Conservation (phyloP, 2,329 filamentous ascomycete genomes). For the Monosporascus sp. region DNA sequence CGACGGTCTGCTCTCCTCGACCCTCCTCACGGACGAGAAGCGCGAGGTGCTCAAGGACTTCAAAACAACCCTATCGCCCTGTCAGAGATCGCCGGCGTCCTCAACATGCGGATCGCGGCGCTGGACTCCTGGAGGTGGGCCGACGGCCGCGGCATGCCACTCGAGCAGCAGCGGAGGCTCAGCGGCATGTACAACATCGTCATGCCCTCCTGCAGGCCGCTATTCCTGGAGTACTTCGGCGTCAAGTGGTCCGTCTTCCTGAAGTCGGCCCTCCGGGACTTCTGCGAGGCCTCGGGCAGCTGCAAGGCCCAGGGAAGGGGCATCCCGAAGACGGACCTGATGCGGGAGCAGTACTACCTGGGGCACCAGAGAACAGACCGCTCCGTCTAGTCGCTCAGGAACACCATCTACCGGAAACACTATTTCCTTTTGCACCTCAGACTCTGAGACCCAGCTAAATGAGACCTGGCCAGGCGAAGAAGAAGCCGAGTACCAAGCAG, state of each 20-base stretch:
- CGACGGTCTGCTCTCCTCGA: conserved; percentile 32
- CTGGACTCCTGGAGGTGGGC: conserved; percentile 39
- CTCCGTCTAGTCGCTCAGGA: conserved; percentile 11
- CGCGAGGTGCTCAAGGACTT: conserved; percentile 34
- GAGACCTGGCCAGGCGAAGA: no score
- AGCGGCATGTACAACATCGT: conserved; percentile 41
- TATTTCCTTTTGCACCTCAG: conserved; percentile 30
- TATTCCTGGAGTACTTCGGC: conserved; percentile 39
- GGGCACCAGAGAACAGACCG: background rate
- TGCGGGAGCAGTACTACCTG: conserved; percentile 23
- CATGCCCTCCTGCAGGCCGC: conserved; percentile 39
- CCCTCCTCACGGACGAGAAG: conserved; percentile 38
- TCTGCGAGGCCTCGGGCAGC: conserved; percentile 7
- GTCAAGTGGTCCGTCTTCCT: conserved; percentile 28
- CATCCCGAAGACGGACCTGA: conserved; percentile 15
- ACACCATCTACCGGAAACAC: conserved; percentile 17
- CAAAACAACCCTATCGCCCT: conserved; percentile 32
- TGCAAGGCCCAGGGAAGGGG: conserved; percentile 3
- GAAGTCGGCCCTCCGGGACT: conserved; percentile 20
- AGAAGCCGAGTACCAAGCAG: no score
- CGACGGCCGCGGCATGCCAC: conserved; percentile 33
- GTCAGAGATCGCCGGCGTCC: conserved; percentile 36
- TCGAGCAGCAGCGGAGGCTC: conserved; percentile 34
- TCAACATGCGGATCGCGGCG: conserved; percentile 37
- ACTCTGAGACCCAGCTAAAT: no score